Evolutionary conservation across 2,329 filamentous ascomycete genomes (phyloP).

Genomic region (Neonectria coccinea): DNA sequence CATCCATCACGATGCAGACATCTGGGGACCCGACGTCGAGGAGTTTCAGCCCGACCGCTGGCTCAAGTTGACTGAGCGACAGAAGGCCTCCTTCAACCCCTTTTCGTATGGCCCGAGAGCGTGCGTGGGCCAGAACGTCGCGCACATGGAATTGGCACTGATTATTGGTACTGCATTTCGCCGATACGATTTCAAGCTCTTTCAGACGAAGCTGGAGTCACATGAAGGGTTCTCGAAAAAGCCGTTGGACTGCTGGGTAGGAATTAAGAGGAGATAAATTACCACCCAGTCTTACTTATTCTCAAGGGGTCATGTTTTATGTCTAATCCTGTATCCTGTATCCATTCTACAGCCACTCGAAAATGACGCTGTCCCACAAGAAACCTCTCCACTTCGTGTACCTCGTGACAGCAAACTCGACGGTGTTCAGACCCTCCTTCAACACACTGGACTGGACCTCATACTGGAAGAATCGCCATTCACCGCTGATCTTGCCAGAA

Average conservation of each 20-base stretch:
- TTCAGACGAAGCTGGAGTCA: constrained; percentile 23
- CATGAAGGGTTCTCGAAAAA: constrained; percentile 33
- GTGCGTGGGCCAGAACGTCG: constrained; percentile 31
- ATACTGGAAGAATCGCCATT: constrained; percentile 31
- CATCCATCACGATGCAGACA: constrained; percentile 29
- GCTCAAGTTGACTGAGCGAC: constrained; percentile 18
- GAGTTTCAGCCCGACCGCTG: constrained; percentile 30
- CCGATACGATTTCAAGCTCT: constrained; percentile 25
- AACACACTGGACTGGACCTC: constrained; percentile 17
- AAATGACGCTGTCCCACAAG: constrained; percentile 30
- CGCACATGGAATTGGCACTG: constrained; percentile 30
- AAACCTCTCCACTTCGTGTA: constrained; percentile 31
- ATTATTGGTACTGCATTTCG: constrained; percentile 27
- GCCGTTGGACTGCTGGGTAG: constrained; percentile 31
- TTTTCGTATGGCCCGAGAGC: constrained; percentile 31
- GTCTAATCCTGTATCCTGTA: not conserved
- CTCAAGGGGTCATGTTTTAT: not conserved
- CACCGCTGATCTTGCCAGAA: constrained; percentile 25
- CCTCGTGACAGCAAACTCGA: constrained; percentile 25
- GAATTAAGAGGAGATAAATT: constrained; percentile 23
- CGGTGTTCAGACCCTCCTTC: constrained; percentile 22
- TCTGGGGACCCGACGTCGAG: constrained; percentile 27
- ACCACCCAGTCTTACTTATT: not conserved
- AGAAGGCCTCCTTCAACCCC: constrained; percentile 31
- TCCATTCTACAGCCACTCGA: constrained; percentile 17